Evolutionary conservation across 164 flowering plant genomes (phyloP), one percentile per base, ranked within the genome.

Genomic region (Sextonia rubra): DNA sequence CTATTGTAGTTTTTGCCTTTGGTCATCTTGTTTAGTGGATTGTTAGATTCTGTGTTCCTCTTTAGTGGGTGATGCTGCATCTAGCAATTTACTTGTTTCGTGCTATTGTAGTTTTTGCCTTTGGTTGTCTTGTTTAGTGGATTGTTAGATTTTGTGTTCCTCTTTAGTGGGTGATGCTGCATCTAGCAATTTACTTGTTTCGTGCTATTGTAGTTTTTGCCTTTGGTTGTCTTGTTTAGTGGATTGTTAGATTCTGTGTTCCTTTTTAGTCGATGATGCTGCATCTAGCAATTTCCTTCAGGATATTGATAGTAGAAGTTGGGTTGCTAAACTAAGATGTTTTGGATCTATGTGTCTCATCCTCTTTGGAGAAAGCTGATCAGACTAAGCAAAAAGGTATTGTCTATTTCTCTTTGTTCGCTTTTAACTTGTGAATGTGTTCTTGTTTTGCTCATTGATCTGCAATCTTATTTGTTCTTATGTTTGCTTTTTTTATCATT

Each of bases 301-400:
- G 69, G 44, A 44, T 47, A 44, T 37, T 23, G 26, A 44, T 37
- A 20, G 24, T 66, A 48, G 27, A 8, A 49, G 47, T 4, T 49
- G 60, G 44, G 44, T 37, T 37, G 17, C 12, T 26, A 49, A 37
- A 24, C 12, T 65, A 7, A 6, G 27, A 17, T 67, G 63, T 37
- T 37, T 66, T 37, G 67, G 73, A 52, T 65, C 55, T 68, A 37
- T 47, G n/a, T n/a, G 6, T 73, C 61, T 66, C 37, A n/a, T 48
- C 48, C 22, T 69, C 47, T 37, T 75, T 71, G 82, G 72, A 77
- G 84, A 73, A 77, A 47, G 73, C 75, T 74, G 81, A 73, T 69
- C 37, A 24, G 65, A 69, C 74, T 60, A 72, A 69, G 71, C 64
- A 20, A 58, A 62, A 56, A 84, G 89, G 85, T 83, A 80, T 30